Evolutionary conservation across 2,329 filamentous ascomycete species (phyloP).

Genomic region (Emericellopsis cladophorae): DNA sequence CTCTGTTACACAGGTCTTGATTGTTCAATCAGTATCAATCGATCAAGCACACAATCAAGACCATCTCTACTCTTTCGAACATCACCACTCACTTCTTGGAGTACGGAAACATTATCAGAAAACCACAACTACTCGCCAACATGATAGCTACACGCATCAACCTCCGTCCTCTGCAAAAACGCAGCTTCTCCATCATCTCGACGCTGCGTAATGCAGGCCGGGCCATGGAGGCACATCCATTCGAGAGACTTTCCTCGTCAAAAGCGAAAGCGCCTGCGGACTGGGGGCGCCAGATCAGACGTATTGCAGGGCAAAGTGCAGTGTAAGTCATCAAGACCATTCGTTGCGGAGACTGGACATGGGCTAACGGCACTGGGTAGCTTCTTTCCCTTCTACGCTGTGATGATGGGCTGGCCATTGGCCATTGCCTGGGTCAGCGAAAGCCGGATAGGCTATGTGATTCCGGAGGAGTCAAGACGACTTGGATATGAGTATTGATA

Average conservation of each 20-base stretch:
- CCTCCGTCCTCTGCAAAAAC: slow-evolving; percentile 5
- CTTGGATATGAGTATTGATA: background rate
- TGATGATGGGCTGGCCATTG: slow-evolving; percentile 21
- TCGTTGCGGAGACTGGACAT: too few species aligned
- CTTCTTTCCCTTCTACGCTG: slow-evolving; percentile 18
- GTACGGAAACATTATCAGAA: too few species aligned
- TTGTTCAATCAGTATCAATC: too few species aligned
- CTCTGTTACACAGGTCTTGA: too few species aligned
- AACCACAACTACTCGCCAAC: too few species aligned
- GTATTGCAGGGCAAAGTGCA: slow-evolving; percentile 15
- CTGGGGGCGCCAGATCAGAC: slow-evolving; percentile 17
- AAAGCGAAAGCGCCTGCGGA: slow-evolving; percentile 15
- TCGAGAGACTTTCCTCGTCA: slow-evolving; percentile 16
- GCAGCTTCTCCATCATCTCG: slow-evolving; percentile 20
- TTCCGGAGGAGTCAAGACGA: background rate
- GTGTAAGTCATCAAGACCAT: slow-evolving; percentile 13
- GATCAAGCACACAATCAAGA: too few species aligned
- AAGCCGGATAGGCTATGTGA: background rate
- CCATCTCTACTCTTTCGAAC: too few species aligned
- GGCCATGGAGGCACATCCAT: slow-evolving; percentile 21
- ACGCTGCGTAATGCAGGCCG: slow-evolving; percentile 18
- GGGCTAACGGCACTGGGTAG: slow-evolving; percentile 7
- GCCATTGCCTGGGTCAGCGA: slow-evolving; percentile 4
- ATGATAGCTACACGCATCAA: too few species aligned
- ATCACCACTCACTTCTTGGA: too few species aligned